A percentile compares a stretch with the other conserved stretches of the same genome.
phyloP scores from a whole-genome alignment of 306 rosid genomes.

The Sphenostylis stenocarpa region DNA sequence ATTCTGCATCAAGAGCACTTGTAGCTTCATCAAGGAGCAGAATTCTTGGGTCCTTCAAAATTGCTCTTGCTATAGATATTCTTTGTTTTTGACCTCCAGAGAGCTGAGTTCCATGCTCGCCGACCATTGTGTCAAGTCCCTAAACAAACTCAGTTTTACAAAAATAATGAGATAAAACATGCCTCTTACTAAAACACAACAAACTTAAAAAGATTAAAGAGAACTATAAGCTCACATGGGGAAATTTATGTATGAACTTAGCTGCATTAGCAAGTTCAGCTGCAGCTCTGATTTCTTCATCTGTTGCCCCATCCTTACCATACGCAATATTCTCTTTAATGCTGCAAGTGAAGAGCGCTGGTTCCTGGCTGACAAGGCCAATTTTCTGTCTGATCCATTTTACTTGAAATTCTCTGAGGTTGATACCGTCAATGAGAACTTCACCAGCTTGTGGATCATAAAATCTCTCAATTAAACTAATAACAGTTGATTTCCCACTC shows the following conservation, averaged over 20 bases:
- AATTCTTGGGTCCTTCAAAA: conserved; percentile 63
- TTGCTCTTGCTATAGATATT: conserved; percentile 68
- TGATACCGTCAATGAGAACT: conserved; percentile 71
- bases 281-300: conserved; percentile 68
- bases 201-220: background rate
- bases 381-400: conserved; percentile 85
- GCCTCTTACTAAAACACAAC: too few relatives aligned
- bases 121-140: conserved; percentile 69
- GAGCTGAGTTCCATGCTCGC: conserved; percentile 74
- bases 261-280: conserved; percentile 77
- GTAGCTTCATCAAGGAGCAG: conserved; percentile 71
- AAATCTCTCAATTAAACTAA: conserved; percentile 81
- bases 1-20: conserved; percentile 64
- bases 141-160: background rate
- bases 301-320: conserved; percentile 71
- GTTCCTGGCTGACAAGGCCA: conserved; percentile 84
- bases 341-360: conserved; percentile 62
- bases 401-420: conserved; percentile 64
- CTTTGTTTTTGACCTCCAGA: conserved; percentile 75
- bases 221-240: conserved; percentile 50
- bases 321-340: conserved; percentile 76
- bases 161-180: too few relatives aligned
- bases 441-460: conserved; percentile 82
- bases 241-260: conserved; percentile 68
- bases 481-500: conserved; percentile 78